Evolutionary conservation across 2,329 filamentous ascomycete species (phyloP).

Genomic region (Trichoderma breve): DNA sequence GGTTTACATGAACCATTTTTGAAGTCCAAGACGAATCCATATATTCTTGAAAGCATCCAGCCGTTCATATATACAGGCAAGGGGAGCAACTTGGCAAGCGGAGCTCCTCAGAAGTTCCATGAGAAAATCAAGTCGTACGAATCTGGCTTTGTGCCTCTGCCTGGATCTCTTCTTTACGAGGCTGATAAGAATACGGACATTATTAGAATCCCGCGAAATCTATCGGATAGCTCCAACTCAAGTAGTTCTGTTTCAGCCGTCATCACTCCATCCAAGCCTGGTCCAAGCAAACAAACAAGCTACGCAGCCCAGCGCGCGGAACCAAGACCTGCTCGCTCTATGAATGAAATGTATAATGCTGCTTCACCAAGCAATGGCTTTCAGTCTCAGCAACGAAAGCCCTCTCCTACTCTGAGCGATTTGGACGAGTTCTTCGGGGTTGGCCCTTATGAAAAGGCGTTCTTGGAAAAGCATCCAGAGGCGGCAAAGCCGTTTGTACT

Average conservation of each 20-base stretch:
- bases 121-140: background rate
- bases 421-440: conserved; percentile 14
- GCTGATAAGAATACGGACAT: conserved; percentile 9
- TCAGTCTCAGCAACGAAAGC: background rate
- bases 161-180: conserved; percentile 14
- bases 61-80: background rate
- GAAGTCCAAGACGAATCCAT: background rate
- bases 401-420: conserved; percentile 2
- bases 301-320: background rate
- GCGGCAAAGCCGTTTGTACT: conserved; percentile 4
- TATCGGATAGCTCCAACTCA: conserved; percentile 17
- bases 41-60: background rate
- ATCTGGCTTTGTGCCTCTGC: conserved; percentile 12
- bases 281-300: background rate
- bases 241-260: conserved; percentile 20
- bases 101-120: background rate
- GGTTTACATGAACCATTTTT: background rate
- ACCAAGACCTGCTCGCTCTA: background rate
- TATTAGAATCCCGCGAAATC: conserved; percentile 10
- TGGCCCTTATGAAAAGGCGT: conserved; percentile 7
- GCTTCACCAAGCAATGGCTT: background rate
- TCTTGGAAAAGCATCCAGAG: conserved; percentile 8
- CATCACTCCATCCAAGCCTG: conserved; percentile 26
- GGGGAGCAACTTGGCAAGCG: background rate
- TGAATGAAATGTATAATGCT: background rate